A percentile compares a stretch with the other conserved stretches of the same genome.
Evolutionary conservation across 225 moss, liverwort and hornwort genomes (phyloP).

Genomic region (Takakia lepidozioides): DNA sequence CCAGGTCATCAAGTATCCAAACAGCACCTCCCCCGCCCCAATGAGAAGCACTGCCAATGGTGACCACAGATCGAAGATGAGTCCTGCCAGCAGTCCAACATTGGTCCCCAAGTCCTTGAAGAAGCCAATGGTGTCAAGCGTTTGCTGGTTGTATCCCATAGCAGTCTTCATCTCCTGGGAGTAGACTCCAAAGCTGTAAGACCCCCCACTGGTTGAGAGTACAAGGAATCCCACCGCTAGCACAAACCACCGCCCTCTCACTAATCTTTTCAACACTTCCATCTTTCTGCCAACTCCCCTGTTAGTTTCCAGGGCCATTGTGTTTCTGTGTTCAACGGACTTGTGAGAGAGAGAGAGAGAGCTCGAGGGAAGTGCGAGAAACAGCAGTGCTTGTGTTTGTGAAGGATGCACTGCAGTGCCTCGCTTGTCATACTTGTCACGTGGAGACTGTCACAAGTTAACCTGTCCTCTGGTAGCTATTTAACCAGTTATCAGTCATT

Average conservation of each 20-base stretch:
- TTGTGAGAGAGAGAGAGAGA: no score
- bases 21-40: slow-evolving; percentile 34
- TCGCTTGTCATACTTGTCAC: no score
- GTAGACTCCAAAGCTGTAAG: slow-evolving; percentile 78
- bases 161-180: slow-evolving; percentile 58
- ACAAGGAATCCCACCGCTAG: slow-evolving; percentile 62
- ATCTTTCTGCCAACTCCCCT: no score
- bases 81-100: slow-evolving; percentile 52
- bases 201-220: slow-evolving; percentile 47
- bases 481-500: no score
- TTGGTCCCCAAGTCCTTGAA: slow-evolving; percentile 81
- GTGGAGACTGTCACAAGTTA: no score
- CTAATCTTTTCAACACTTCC: not conserved
- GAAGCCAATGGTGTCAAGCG: slow-evolving; percentile 52
- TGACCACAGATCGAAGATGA: slow-evolving; percentile 55
- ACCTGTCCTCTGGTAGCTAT: no score
- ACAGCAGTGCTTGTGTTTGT: no score
- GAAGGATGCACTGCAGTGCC: no score
- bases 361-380: no score
- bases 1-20: slow-evolving; percentile 66
- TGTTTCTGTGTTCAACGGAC: no score
- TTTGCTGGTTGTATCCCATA: slow-evolving; percentile 47
- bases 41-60: slow-evolving; percentile 49
- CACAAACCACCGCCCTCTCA: slow-evolving; percentile 50
- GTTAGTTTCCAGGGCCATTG: no score